A percentile compares a stretch with the other conserved stretches of the same genome.
These are phyloP conservation scores for Globisporangium irregulare DNA, from an alignment of 352 stramenopile species.

Conservation along the genomic window DNA sequence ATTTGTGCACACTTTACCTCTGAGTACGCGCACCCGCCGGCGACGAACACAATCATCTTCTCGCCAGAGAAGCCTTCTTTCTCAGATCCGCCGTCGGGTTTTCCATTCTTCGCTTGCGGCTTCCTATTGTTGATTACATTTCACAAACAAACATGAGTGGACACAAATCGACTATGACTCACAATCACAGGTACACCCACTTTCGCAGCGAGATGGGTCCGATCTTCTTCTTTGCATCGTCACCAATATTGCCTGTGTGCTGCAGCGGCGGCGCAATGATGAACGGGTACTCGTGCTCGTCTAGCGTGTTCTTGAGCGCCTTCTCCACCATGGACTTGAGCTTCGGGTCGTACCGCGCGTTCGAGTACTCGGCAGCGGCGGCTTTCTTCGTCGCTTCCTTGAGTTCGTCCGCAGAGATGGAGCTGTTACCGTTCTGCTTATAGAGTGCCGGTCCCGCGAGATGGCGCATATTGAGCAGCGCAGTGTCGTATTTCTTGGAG, in stretches of 20 bases:
- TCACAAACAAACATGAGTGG: background rate
- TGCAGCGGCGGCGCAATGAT: slow-evolving; percentile 73
- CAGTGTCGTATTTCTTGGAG: slow-evolving; percentile 53
- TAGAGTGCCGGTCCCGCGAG: slow-evolving; percentile 45
- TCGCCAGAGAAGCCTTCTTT: slow-evolving; percentile 66
- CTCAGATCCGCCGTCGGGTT: slow-evolving; percentile 29
- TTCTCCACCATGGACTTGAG: slow-evolving; percentile 61
- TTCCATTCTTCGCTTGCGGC: slow-evolving; percentile 22
- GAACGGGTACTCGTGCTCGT: slow-evolving; percentile 74
- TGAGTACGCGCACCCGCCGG: slow-evolving; percentile 92
- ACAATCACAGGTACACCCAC: slow-evolving; percentile 28
- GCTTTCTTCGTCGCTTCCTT: slow-evolving; percentile 70
- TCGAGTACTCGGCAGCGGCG: slow-evolving; percentile 68
- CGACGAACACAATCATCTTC: slow-evolving; percentile 95
- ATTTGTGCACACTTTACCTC: slow-evolving; percentile 59
- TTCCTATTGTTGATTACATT: slow-evolving; percentile 26
- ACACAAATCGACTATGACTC: background rate
- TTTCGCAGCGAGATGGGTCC: slow-evolving; percentile 71
- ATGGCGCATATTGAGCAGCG: slow-evolving; percentile 69
- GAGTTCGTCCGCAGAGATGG: slow-evolving; percentile 50
- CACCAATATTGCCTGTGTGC: slow-evolving; percentile 20
- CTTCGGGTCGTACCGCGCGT: slow-evolving; percentile 71
- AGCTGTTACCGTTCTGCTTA: slow-evolving; percentile 65
- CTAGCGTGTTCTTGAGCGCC: slow-evolving; percentile 60
- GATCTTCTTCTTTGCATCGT: slow-evolving; percentile 52